Percentiles rank a stretch among this genome's conserved stretches.
These are phyloP conservation scores for Epichloe coenophiala DNA, from an alignment of 2,329 filamentous ascomycete species.

Conservation along the genomic window DNA sequence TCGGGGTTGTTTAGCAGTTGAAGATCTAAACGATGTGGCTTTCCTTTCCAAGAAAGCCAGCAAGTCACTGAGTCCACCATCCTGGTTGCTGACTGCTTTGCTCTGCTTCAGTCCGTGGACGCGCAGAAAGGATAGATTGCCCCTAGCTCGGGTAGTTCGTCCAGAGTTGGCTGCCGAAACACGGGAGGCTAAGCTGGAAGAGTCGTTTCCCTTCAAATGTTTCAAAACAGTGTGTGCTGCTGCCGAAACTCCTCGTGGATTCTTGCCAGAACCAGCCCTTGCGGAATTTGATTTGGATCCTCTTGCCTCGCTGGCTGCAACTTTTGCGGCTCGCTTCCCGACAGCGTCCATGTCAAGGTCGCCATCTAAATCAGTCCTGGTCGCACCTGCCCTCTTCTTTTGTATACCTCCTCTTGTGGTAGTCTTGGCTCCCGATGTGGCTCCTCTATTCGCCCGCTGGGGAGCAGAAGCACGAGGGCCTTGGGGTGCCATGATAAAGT, in stretches of 20 bases:
- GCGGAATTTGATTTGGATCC: conserved; percentile 18
- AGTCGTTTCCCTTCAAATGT: conserved; percentile 24
- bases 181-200: conserved; percentile 20
- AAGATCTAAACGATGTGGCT: conserved; percentile 40
- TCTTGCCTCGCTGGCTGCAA: conserved; percentile 13
- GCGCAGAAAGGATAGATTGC: conserved; percentile 24
- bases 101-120: conserved; percentile 54
- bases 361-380: conserved; percentile 39
- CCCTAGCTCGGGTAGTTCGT: conserved; percentile 12
- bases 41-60: conserved; percentile 61
- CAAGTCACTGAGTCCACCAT: conserved; percentile 52
- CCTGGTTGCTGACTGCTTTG: conserved; percentile 52
- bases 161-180: conserved; percentile 17
- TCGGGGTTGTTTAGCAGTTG: conserved; percentile 28
- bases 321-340: conserved; percentile 20
- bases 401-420: conserved; percentile 34
- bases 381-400: conserved; percentile 30
- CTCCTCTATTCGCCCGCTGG: conserved; percentile 19
- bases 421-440: conserved; percentile 16
- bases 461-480: conserved; percentile 15
- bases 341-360: conserved; percentile 44
- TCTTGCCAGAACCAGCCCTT: conserved; percentile 11
- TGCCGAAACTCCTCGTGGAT: conserved; percentile 19
- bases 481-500: conserved; percentile 20
- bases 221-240: conserved; percentile 30